Conservation (phyloP, 805 yeast genomes). For the Ogataea methylovora region DNA sequence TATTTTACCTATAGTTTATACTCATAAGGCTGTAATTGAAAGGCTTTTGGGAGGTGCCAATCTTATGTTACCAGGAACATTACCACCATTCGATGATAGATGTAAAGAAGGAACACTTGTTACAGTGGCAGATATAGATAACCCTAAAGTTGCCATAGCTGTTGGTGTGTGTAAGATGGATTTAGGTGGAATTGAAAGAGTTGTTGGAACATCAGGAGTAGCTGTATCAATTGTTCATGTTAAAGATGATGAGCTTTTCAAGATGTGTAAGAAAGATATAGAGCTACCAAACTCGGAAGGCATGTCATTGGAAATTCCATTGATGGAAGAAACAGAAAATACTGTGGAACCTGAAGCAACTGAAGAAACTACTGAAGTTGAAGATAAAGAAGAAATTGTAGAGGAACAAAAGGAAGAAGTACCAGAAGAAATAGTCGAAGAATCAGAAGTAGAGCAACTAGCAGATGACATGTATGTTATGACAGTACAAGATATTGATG, state of each 20-base stretch:
- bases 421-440: constrained; percentile 4
- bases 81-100: constrained; percentile 48
- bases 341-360: constrained; percentile 12
- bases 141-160: constrained; percentile 62
- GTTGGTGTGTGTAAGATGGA: constrained; percentile 57
- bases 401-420: constrained; percentile 4
- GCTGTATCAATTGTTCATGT: constrained; percentile 71
- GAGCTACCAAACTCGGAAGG: constrained; percentile 34
- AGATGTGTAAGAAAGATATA: constrained; percentile 40
- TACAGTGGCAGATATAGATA: constrained; percentile 55
- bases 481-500: constrained; percentile 62
- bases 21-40: constrained; percentile 69
- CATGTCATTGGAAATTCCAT: constrained; percentile 5
- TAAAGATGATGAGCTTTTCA: constrained; percentile 56
- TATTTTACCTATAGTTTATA: constrained; percentile 57
- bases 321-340: constrained; percentile 10
- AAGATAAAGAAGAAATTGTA: background rate
- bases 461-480: constrained; percentile 34
- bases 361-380: constrained; percentile 3
- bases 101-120: constrained; percentile 52
- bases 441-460: constrained; percentile 15
- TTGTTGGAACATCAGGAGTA: constrained; percentile 63
- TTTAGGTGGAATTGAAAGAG: constrained; percentile 34
- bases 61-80: constrained; percentile 67
- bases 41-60: constrained; percentile 74